These are phyloP conservation scores for Rubia tinctorum DNA, from an alignment of 305 asterid species.

Conservation along the genomic window DNA sequence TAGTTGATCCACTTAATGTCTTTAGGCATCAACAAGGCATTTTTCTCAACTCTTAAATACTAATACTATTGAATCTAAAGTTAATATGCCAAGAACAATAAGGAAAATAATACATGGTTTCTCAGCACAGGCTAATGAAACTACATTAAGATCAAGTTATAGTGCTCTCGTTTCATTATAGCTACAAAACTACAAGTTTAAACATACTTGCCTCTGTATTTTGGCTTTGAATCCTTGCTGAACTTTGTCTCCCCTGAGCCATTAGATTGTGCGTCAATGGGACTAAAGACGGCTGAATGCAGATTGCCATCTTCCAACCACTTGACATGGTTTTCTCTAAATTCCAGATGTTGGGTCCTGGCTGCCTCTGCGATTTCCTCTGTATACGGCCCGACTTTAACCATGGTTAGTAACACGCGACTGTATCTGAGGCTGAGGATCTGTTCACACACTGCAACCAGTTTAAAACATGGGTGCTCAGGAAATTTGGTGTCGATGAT, in stretches of 20 bases:
- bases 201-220: slow-evolving; percentile 94
- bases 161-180: neutral
- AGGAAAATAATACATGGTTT: neutral
- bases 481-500: slow-evolving; percentile 60
- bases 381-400: slow-evolving; percentile 32
- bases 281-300: slow-evolving; percentile 91
- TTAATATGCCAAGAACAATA: neutral
- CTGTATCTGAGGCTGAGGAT: slow-evolving; percentile 45
- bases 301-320: slow-evolving; percentile 97
- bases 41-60: neutral
- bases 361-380: slow-evolving; percentile 52
- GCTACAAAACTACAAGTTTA: slow-evolving; percentile 27
- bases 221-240: slow-evolving; percentile 58
- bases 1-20: neutral
- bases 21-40: neutral
- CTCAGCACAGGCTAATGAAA: neutral
- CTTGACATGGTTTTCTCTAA: slow-evolving; percentile 81
- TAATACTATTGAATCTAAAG: neutral
- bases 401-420: slow-evolving; percentile 41
- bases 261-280: slow-evolving; percentile 37
- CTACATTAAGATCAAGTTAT: neutral
- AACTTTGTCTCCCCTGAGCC: slow-evolving; percentile 41
- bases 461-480: slow-evolving; percentile 84
- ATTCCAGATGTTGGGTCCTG: slow-evolving; percentile 60
- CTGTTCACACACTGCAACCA: slow-evolving; percentile 43